phyloP scores from a whole-genome alignment of 1,284 basidiomycete genomes.

The Ceratobasidium sp. region DNA sequence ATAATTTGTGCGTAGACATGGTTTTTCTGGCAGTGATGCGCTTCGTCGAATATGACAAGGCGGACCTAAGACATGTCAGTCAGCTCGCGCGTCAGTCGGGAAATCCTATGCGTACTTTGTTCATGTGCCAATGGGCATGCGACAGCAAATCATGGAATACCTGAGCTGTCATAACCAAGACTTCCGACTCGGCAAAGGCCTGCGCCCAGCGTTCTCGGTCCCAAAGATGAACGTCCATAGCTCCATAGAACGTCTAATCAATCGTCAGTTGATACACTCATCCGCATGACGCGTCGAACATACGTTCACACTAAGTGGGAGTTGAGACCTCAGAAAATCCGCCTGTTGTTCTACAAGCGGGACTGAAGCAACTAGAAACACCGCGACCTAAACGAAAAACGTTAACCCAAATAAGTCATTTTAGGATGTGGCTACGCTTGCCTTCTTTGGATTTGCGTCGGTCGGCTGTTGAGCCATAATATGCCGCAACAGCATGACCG shows the following conservation, averaged over 20 bases:
- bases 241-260: constrained; percentile 75
- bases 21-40: constrained; percentile 67
- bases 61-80: constrained; percentile 66
- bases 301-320: constrained; percentile 69
- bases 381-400: constrained; percentile 47
- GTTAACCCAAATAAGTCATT: constrained; percentile 60
- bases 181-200: constrained; percentile 72
- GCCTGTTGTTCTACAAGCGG: constrained; percentile 85
- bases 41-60: constrained; percentile 85
- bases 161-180: constrained; percentile 88
- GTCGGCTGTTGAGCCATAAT: constrained; percentile 65
- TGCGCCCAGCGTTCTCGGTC: constrained; percentile 72
- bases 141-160: constrained; percentile 82
- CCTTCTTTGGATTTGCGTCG: constrained; percentile 48
- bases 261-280: not conserved
- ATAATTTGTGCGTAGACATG: constrained; percentile 86
- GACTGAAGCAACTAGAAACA: constrained; percentile 78
- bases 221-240: constrained; percentile 74
- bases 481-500: constrained; percentile 82
- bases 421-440: constrained; percentile 40
- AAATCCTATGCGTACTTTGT: constrained; percentile 60
- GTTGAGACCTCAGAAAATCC: constrained; percentile 67
- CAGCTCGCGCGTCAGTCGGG: not conserved
- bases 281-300: not conserved
- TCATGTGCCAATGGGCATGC: constrained; percentile 81